Conservation (phyloP, 306 rosid species). For the Lotus japonicus region DNA sequence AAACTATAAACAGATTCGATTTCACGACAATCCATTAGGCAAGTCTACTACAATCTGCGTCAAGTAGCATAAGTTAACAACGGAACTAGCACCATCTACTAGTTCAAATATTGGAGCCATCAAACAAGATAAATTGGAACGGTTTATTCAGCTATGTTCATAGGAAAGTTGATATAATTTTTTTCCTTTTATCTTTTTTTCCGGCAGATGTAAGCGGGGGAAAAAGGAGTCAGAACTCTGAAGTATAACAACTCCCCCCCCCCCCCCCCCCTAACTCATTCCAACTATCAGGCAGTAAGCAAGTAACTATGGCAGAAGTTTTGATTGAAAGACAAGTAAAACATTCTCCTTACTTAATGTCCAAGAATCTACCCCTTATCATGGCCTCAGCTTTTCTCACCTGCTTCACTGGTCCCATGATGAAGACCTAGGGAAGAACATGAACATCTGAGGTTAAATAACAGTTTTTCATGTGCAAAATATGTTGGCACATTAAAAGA, state of each 20-base stretch:
- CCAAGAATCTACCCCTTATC: constrained; percentile 80
- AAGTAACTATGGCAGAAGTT: not conserved
- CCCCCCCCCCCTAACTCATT: constrained; percentile 10
- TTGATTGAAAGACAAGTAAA: constrained; percentile 2
- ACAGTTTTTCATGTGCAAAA: not conserved
- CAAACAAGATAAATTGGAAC: not conserved
- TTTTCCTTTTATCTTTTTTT: not conserved
- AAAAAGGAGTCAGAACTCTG: not conserved
- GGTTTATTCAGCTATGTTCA: constrained; percentile 6
- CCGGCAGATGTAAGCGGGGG: constrained; percentile 7
- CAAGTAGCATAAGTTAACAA: not conserved
- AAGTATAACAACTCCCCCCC: constrained; percentile 15
- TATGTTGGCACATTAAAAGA: not conserved
- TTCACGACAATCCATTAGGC: not conserved
- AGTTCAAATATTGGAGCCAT: not conserved
- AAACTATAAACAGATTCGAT: not conserved
- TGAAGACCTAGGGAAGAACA: constrained; percentile 55
- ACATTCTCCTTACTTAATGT: constrained; percentile 32
- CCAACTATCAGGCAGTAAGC: not conserved
- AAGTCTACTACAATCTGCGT: not conserved
- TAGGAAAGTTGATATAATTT: not conserved
- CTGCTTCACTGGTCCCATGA: constrained; percentile 78
- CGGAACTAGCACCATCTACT: not conserved
- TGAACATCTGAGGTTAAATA: not conserved
- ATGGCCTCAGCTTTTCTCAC: constrained; percentile 98